Evolutionary conservation across 1,139 yeast genomes (phyloP), one percentile per base, ranked within the genome.

Genomic region (Candida sojae): DNA sequence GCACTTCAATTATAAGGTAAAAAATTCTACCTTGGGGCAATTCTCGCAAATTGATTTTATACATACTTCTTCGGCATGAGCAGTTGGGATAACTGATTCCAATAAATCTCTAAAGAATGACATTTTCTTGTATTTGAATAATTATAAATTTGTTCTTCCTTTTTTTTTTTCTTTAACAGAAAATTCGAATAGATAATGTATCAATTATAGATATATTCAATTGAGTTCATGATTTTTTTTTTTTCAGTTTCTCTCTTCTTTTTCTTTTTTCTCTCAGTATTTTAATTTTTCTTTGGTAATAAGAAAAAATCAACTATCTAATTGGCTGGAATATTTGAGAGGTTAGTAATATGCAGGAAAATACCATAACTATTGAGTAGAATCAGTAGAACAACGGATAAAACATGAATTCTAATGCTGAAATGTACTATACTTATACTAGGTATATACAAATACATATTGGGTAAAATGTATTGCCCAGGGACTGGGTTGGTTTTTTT

Each of bases 11-110:
- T 5, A 28, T 25, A 13, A 11, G 39, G 5, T 26, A 8, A 26
- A 5, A n/a, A 33, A 12, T 2, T 1, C 7, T 10, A 34, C 7
- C 28, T 6, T 17, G 17, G 21, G 17, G 12, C 37, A 32, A 21
- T 36, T 26, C 34, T 35, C 29, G 39, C 39, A 35, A 25, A 13
- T 33, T 11, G 33, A 7, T 30, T 31, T 6, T 12, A 44, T 17
- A 74, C 80, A 60, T 73, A 79, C 85, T 67, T 83, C 92, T 67
- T 88, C 97, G 64, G 97, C 97, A 73, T 80, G 83, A 51, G 96
- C 96, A 59, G 89, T 80, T 67, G 97, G 96, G 60, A 84, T 73
- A 57, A 88, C 79, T 57, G 88, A 79, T 70, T 90, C 96, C 73
- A 88, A 86, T 66, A 91, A 75, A 71, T 89, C 96, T 77, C 82